phyloP scores from a whole-genome alignment of 192 early-diverging fungal genomes.

The Backusella tarrabulga region DNA sequence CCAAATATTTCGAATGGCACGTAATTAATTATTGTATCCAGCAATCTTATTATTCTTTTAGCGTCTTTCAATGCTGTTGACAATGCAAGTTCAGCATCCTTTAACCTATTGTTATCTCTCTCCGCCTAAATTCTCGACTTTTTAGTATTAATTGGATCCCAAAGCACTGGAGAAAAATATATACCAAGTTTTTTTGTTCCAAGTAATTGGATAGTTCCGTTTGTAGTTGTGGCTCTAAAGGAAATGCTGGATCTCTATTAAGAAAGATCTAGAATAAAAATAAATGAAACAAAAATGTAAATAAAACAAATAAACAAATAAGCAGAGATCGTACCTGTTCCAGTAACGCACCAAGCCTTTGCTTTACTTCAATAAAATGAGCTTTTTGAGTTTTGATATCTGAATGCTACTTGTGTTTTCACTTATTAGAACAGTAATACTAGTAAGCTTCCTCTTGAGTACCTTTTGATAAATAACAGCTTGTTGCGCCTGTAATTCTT shows the following conservation, averaged over 20 bases:
- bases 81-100: slow-evolving; percentile 14
- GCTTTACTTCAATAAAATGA: slow-evolving; percentile 1
- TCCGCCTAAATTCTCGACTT: background rate
- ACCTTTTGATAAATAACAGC: background rate
- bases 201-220: slow-evolving; percentile 23
- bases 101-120: slow-evolving; percentile 11
- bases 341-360: background rate
- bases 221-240: slow-evolving; percentile 9
- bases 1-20: slow-evolving; percentile 27
- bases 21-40: slow-evolving; percentile 6
- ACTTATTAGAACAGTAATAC: background rate
- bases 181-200: slow-evolving; percentile 20
- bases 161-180: background rate
- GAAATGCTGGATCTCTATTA: background rate
- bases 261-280: slow-evolving; percentile 11
- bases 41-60: background rate
- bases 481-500: background rate
- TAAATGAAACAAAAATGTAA: background rate
- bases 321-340: background rate
- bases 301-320: background rate
- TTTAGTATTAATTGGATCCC: background rate
- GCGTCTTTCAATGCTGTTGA: background rate
- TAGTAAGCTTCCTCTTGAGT: background rate
- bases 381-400: background rate
- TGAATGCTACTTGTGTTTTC: background rate